Conservation (phyloP, 2,329 filamentous ascomycete species). For the Daldinia sp. region DNA sequence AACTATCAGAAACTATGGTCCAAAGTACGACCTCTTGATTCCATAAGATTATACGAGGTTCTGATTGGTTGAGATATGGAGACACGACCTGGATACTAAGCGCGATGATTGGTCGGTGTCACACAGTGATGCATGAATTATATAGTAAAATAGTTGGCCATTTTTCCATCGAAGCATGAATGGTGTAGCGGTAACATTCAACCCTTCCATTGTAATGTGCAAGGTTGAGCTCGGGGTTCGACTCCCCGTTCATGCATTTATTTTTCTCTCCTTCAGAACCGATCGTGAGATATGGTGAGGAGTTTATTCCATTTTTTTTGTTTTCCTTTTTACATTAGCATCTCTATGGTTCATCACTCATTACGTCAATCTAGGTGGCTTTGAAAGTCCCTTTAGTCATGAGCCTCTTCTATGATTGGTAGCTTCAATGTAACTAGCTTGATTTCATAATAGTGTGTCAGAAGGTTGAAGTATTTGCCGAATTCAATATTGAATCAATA, state of each 20-base stretch:
- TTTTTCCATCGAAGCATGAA: conserved; percentile 28
- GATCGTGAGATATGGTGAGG: background rate
- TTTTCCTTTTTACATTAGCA: background rate
- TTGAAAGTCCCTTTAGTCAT: background rate
- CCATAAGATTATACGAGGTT: background rate
- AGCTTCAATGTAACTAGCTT: background rate
- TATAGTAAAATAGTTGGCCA: background rate
- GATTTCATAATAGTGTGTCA: background rate
- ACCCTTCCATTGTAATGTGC: conserved; percentile 31
- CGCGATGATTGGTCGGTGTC: background rate
- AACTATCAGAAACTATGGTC: background rate
- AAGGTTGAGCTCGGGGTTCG: conserved; percentile 42
- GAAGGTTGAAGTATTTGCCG: background rate
- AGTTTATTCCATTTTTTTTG: background rate
- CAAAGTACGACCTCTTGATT: background rate
- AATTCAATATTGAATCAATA: background rate
- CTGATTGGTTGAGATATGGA: conserved; percentile 2
- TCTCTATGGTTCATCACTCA: background rate
- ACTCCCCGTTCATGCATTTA: conserved; percentile 40
- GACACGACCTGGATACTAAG: background rate
- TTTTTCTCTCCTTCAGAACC: conserved; percentile 3
- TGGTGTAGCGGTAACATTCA: conserved; percentile 44
- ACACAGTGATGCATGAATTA: background rate
- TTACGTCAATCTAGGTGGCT: background rate
- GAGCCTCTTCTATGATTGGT: background rate